These are phyloP conservation scores for Apiospora koreana DNA, from an alignment of 2,329 filamentous ascomycete genomes.

Conservation along the genomic window DNA sequence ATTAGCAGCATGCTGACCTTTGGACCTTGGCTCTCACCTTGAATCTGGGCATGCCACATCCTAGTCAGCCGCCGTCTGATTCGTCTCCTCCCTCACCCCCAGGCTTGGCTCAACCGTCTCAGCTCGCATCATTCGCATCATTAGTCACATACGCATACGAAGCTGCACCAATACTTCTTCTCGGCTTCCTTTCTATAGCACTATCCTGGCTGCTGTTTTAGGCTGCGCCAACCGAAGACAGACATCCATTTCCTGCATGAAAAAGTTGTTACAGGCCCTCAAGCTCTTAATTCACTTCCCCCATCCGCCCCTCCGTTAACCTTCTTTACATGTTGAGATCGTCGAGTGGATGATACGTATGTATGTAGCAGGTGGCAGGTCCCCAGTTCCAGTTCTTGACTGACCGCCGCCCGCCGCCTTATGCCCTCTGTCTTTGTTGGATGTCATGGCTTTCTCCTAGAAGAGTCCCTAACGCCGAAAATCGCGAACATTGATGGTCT, in stretches of 20 bases:
- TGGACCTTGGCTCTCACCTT: conserved; percentile 5
- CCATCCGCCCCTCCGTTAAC: not conserved
- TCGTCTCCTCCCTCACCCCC: not conserved
- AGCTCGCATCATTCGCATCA: not conserved
- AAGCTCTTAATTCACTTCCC: not conserved
- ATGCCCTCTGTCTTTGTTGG: not conserved
- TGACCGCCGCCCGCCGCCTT: conserved; percentile 4
- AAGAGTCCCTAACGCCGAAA: not conserved
- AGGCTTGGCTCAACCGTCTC: conserved; percentile 6
- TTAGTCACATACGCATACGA: not conserved
- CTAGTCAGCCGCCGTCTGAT: conserved; percentile 3
- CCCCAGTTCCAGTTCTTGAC: not conserved
- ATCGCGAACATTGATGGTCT: not conserved
- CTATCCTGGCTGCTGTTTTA: not conserved
- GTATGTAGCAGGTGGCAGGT: not conserved
- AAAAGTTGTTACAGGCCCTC: not conserved
- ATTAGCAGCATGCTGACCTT: not conserved
- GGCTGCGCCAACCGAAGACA: not conserved
- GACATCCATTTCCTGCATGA: not conserved
- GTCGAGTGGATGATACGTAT: not conserved
- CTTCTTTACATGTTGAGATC: conserved; percentile 8
- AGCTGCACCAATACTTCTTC: not conserved
- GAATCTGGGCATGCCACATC: not conserved
- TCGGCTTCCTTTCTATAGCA: not conserved
- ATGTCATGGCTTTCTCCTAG: not conserved